Percentiles rank a stretch among this genome's conserved stretches.
These are phyloP conservation scores for Phyllosticta citriasiana DNA, from an alignment of 2,329 filamentous ascomycete genomes.

Conservation along the genomic window DNA sequence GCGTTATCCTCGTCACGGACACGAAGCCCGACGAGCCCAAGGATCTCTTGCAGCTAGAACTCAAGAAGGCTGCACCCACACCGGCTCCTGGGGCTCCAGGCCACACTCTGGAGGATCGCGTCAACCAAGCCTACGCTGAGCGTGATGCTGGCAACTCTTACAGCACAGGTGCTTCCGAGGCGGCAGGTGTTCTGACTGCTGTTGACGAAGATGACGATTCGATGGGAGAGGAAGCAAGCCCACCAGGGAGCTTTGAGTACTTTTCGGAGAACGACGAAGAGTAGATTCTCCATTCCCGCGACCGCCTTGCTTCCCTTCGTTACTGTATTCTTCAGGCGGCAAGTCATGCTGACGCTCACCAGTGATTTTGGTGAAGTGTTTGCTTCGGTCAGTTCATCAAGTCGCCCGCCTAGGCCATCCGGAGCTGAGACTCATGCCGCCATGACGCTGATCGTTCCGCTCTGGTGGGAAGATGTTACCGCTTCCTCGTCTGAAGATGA, in stretches of 20 bases:
- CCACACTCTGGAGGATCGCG: slow-evolving; percentile 21
- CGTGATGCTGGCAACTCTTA: slow-evolving; percentile 18
- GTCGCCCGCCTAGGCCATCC: no score
- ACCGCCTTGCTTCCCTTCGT: neutral
- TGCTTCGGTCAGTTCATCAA: no score
- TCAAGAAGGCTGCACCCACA: slow-evolving; percentile 59
- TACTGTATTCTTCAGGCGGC: neutral
- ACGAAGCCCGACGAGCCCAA: slow-evolving; percentile 70
- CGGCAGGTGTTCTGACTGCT: slow-evolving; percentile 71
- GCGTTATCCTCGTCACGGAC: slow-evolving; percentile 84
- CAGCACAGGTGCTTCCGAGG: slow-evolving; percentile 52
- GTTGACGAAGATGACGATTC: slow-evolving; percentile 65
- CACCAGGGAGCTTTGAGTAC: slow-evolving; percentile 69
- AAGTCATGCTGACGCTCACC: neutral
- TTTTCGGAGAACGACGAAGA: slow-evolving; percentile 51
- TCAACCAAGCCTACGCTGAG: slow-evolving; percentile 14
- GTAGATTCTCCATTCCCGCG: neutral
- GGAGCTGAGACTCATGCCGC: no score
- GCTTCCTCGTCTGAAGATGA: neutral
- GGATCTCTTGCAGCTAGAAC: slow-evolving; percentile 77
- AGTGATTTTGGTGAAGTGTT: no score
- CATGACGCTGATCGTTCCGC: no score
- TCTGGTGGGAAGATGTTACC: no score
- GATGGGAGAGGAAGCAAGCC: slow-evolving; percentile 61
- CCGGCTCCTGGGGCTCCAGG: slow-evolving; percentile 35